These are phyloP conservation scores for Digitaria exilis DNA, from an alignment of 202 grass and related monocot genomes.

Conservation along the genomic window DNA sequence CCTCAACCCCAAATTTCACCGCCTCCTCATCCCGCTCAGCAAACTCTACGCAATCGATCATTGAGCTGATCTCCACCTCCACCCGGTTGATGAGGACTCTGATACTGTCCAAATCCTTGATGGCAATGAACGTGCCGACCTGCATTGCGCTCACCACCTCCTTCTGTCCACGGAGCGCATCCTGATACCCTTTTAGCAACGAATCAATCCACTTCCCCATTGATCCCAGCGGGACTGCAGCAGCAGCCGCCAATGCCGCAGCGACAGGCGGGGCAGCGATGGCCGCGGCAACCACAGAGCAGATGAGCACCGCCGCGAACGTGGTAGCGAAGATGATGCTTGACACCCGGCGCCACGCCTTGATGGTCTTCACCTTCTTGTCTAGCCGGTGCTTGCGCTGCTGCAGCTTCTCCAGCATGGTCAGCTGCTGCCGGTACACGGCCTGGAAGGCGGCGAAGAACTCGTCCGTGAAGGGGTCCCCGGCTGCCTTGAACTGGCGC, in stretches of 20 bases:
- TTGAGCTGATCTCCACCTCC: conserved; percentile 61
- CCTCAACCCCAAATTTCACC: conserved; percentile 72
- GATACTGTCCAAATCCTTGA: conserved; percentile 93
- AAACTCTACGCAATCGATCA: conserved; percentile 66
- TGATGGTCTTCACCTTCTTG: conserved; percentile 80
- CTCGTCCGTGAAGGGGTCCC: conserved; percentile 90
- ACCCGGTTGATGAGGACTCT: conserved; percentile 66
- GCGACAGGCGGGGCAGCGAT: conserved; percentile 69
- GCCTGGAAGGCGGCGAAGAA: conserved; percentile 85
- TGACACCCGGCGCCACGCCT: conserved; percentile 81
- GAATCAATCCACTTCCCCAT: conserved; percentile 98
- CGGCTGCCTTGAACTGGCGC: conserved; percentile 72
- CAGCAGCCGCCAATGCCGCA: conserved; percentile 67
- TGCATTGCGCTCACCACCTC: conserved; percentile 87
- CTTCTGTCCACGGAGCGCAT: conserved; percentile 75
- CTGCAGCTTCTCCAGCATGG: conserved; percentile 92
- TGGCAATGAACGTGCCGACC: conserved; percentile 77
- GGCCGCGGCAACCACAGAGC: conserved; percentile 81
- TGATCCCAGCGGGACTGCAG: conserved; percentile 69
- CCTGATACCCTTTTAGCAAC: conserved; percentile 78
- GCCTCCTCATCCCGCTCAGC: conserved; percentile 68
- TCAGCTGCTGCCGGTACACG: conserved; percentile 82
- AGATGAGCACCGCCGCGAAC: conserved; percentile 76
- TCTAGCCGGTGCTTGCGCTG: conserved; percentile 75
- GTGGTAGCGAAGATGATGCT: conserved; percentile 86